Evolutionary conservation across 352 stramenopile species (phyloP).

Genomic region (Blastocystis sp.): DNA sequence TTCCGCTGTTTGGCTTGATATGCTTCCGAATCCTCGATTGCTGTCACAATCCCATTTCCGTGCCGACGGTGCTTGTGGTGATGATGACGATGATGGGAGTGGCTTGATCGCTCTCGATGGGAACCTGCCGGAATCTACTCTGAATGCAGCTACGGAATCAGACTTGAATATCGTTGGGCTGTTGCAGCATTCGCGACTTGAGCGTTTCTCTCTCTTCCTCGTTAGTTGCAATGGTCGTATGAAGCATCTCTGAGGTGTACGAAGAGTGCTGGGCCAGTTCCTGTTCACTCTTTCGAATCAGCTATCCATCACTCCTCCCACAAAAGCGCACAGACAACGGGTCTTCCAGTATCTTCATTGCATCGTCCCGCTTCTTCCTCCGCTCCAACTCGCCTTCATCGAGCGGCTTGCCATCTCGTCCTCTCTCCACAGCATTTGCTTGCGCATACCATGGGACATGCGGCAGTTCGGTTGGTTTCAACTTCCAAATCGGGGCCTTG

Average conservation of each 20-base stretch:
- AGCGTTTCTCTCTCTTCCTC: constrained; percentile 25
- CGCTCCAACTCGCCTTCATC: constrained; percentile 24
- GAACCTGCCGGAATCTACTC: neutral
- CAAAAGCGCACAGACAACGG: neutral
- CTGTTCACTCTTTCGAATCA: neutral
- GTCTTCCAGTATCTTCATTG: constrained; percentile 42
- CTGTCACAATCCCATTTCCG: neutral
- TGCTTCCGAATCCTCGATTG: neutral
- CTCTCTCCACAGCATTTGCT: constrained; percentile 1
- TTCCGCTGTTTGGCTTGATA: neutral
- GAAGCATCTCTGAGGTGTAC: neutral
- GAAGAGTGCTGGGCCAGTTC: neutral
- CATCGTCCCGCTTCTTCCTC: constrained; percentile 2
- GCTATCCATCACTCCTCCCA: neutral
- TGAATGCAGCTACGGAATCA: neutral
- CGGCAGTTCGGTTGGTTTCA: constrained; percentile 48
- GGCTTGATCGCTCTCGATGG: neutral
- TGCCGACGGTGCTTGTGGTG: neutral
- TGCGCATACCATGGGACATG: constrained; percentile 29
- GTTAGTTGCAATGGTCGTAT: neutral
- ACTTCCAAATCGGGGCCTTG: constrained; percentile 62
- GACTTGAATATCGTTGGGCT: constrained; percentile 49
- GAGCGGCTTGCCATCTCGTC: constrained; percentile 35
- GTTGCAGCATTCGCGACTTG: constrained; percentile 35
- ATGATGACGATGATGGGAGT: constrained; percentile 19